Conservation (phyloP, 306 rosid species). For the Pterocarpus macrocarpus region DNA sequence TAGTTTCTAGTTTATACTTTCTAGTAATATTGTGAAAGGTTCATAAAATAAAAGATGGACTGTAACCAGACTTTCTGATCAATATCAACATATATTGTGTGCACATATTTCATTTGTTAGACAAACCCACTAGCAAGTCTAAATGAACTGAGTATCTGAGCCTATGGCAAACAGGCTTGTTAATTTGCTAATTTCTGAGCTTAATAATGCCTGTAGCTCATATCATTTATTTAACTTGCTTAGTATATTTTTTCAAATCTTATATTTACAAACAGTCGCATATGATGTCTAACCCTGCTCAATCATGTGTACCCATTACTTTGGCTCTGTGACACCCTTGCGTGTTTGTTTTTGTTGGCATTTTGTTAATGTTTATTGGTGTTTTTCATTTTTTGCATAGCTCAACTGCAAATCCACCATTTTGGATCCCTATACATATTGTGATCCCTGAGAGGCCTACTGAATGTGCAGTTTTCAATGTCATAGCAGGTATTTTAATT, state of each 20-base stretch:
- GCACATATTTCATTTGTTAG: neutral
- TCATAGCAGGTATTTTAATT: conserved; percentile 80
- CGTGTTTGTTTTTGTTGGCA: conserved; percentile 28
- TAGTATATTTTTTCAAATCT: neutral
- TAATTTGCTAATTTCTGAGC: conserved; percentile 16
- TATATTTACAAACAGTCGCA: conserved; percentile 2
- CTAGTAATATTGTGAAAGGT: neutral
- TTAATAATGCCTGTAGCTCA: neutral
- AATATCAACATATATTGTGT: too few relatives aligned
- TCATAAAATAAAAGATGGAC: too few relatives aligned
- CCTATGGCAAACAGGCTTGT: conserved; percentile 30
- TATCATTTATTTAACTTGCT: neutral
- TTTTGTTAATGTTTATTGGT: conserved; percentile 35
- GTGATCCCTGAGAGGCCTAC: conserved; percentile 98
- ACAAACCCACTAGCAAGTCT: conserved; percentile 14
- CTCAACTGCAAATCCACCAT: conserved; percentile 80
- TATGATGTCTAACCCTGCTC: conserved; percentile 17
- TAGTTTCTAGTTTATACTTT: too few relatives aligned
- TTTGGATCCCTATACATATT: conserved; percentile 95
- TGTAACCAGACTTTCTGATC: too few relatives aligned
- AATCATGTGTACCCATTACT: neutral
- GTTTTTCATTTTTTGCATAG: conserved; percentile 51
- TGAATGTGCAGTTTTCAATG: conserved; percentile 86
- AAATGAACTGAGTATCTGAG: neutral
- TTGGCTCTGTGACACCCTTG: conserved; percentile 33